A percentile compares a stretch with the other conserved stretches of the same genome.
Conservation (phyloP, 495 filamentous ascomycete species). For the Tuber indicum region DNA sequence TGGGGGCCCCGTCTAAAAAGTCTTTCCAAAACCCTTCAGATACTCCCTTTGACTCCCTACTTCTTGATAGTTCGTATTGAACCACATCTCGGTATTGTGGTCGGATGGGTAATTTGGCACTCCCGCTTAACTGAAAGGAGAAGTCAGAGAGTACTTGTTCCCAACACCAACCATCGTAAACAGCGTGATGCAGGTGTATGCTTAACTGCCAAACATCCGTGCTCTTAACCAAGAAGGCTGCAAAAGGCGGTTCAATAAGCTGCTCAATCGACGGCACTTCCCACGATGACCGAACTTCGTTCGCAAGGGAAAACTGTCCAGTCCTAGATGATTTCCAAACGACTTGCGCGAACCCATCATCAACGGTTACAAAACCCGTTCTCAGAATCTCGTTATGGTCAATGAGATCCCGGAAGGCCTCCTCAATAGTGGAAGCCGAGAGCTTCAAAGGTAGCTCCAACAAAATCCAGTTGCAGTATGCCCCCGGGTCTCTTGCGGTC, state of each 20-base stretch:
- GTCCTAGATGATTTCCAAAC: constrained; percentile 52
- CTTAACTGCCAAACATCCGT: constrained; percentile 37
- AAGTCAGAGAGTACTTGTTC: constrained; percentile 65
- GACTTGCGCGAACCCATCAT: constrained; percentile 54
- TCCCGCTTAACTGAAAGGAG: constrained; percentile 43
- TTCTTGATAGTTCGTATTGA: constrained; percentile 41
- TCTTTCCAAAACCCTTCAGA: constrained; percentile 54
- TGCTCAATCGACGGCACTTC: constrained; percentile 13
- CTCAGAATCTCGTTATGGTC: constrained; percentile 59
- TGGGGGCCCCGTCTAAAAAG: constrained; percentile 47
- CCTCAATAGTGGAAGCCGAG: constrained; percentile 41
- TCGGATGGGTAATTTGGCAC: constrained; percentile 35
- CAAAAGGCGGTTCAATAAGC: constrained; percentile 53
- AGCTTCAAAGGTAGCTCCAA: constrained; percentile 47
- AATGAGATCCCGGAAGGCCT: constrained; percentile 49
- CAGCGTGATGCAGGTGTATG: constrained; percentile 62
- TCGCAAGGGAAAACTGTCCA: constrained; percentile 46
- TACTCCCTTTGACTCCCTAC: constrained; percentile 35
- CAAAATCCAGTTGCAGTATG: constrained; percentile 72
- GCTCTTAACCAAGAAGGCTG: constrained; percentile 47
- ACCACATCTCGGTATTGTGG: constrained; percentile 52
- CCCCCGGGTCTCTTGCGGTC: constrained; percentile 49
- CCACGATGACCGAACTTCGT: constrained; percentile 37
- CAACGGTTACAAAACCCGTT: constrained; percentile 58
- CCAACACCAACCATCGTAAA: constrained; percentile 82